Base-by-base conservation (phyloP, 257 asterid genomes). In the Hygrophila difformis region DNA sequence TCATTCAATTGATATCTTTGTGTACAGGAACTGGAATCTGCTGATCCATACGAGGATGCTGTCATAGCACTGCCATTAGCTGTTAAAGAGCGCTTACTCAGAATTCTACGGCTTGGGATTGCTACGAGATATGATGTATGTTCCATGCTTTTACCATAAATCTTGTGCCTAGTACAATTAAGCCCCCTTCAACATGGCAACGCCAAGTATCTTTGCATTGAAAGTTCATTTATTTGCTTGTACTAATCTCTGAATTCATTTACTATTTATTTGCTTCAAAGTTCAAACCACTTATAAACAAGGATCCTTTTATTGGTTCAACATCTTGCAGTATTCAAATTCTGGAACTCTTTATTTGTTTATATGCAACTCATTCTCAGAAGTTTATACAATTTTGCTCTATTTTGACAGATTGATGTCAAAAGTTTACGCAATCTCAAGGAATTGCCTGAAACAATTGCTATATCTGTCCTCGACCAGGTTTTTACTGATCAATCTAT, bases 391-490 rank as follows among this genome's bases (percentile, higher is more conserved):
- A 21, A 11, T 20, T 42, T 57, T 53, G 33, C 16, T 50, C 39
- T 62, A 39, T 24, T 60, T 29, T 43, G 55, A 55, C 95, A 88
- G 97, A 74, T 88, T 48, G 84, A 81, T 51, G 62, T 78, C 53
- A 70, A 58, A 37, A 70, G 71, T 70, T 59, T 88, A 53, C 51
- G 68, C 60, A 51, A 61, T 63, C 93, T 88, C 58, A 76, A 66
- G 75, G 83, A 78, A 57, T 58, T 88, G 59, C 89, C 95, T 0
- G 89, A 76, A 55, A 65, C 87, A 31, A 53, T 53, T 51, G 93
- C 89, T 42, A 75, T 84, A 63, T 71, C 88, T 51, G 72, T 84
- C 61, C 97, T 88, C 54, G 97, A 88, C 71, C 97, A 88, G 97
- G 97, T 88, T 45, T 49, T 54, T 15, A 18, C 51, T 21, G 18